Evolutionary conservation across 495 filamentous ascomycete genomes (phyloP), one percentile per base, ranked within the genome.

Genomic region (Penicillium egyptiacum): DNA sequence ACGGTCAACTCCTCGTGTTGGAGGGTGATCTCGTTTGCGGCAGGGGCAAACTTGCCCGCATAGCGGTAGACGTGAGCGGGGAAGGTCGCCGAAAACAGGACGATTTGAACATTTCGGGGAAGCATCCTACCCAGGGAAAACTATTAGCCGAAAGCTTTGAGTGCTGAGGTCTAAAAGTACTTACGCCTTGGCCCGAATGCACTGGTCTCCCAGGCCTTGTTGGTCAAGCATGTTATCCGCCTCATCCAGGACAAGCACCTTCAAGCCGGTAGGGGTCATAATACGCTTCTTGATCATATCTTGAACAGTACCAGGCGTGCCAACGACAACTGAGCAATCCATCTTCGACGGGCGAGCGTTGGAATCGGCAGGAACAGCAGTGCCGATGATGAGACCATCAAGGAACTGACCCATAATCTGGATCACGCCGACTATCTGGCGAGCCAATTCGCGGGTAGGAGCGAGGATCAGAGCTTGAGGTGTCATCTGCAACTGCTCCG

Each of bases 81-180:
- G 73, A 98, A 99, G 1, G 95, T 99, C 17, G 95, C 95, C 16
- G 93, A 97, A 75, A 99, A 98, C 11, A 99, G 84, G 37, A 97
- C 87, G 45, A 91, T 84, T 70, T 99, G 94, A 30, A 89, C 79
- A 53, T 76, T 76, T 37, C 76, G 78, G 0, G 89, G 89, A 11
- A 97, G 77, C 59, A 90, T 68, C 20, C 88, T 92, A 53, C 20
- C 71, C 64, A 73, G 57, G 31, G 49, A 22, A 22, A 1, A 46
- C 30, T 41, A 47, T 48, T 50, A 49, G 40, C 35, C 57, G 19
- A 45, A 50, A 28, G 16, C 20, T 22, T 39, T 19, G 41, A n/a
- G 14, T 25, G 35, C 1, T 6, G 49, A 12, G 22, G 31, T 19
- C 14, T 17, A 0, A 19, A 17, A 41, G 7, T 25, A 80, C 89